Evolutionary conservation across 805 yeast species (phyloP), one percentile per base, ranked within the genome.

Genomic region (Metschnikowia similis): DNA sequence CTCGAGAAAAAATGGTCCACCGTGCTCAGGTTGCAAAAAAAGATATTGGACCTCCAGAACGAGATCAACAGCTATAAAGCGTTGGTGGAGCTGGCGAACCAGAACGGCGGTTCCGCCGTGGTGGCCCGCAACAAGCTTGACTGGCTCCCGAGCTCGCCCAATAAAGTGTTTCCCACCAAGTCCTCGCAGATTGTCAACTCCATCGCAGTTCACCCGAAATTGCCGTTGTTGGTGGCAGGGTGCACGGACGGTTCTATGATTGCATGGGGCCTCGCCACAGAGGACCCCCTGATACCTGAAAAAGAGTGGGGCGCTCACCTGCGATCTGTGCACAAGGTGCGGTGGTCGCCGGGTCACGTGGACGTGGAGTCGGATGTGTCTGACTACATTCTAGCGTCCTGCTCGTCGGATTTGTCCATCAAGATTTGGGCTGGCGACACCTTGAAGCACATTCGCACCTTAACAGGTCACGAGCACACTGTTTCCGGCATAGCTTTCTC

Each of bases 391-490:
- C 61, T 78, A 35, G 83, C 80, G 17, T 71, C 83, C 0, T 75
- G 81, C 51, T 77, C 83, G 1, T 66, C 81, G 2, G 85, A 81
- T 59, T 63, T 80, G 41, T 58, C 71, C 11, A 79, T 89, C 48
- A 86, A 87, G 61, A 66, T 89, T 3, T 90, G 95, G 94, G 85
- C 83, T 59, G 74, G 80, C 5, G 72, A 78, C 11, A 51, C 57
- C 17, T 77, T 79, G 59, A 75, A 73, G 37, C 78, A 84, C 41
- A 62, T 81, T 1, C 74, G 89, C 35, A 82, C 89, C 0, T 66
- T 91, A 21, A 69, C 83, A 0, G 97, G 97, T 10, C 98, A 91
- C 67, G 95, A 89, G 52, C 96, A 91, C 63, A 81, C 94, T 1
- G 82, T 91, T 0, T 87, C 96, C 0, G 69, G 80, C 0, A 71